Evolutionary conservation across 78 protist genomes (phyloP), one percentile per base, ranked within the genome.

Genomic region (Speleostelium caveatum): DNA sequence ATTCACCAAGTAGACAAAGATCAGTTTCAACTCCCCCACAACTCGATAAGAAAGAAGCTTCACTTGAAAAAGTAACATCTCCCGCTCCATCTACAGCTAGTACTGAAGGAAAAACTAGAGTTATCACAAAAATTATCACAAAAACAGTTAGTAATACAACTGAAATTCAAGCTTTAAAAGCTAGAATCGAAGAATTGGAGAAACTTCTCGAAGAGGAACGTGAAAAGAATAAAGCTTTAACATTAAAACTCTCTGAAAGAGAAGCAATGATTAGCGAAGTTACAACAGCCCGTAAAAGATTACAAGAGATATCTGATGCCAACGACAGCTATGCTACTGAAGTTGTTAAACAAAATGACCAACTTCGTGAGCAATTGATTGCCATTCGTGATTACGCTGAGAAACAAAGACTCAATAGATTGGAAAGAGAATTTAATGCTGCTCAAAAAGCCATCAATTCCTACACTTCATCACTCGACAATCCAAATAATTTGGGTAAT

Each of bases 401-500:
- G 51, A 73, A 73, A 60, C 75, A 72, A 42, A 36, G 91, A 45
- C 2, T 83, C 38, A 28, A 26, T 24, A 41, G 91, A 30, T 49
- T 83, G 22, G 94, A 78, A 42, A 41, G 65, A 35, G 94, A 88
- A 16, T 78, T 88, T 55, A 55, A 38, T 12, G 32, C 21, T 0
- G 87, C 78, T 19, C 53, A 55, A 38, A 65, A 39, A 35, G 45
- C 61, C 3, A 21, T 88, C 51, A 14, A 30, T 38, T 45, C n/a
- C n/a, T 78, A 30, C 39, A 41, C 67, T 14, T 75, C 86, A 19
- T 28, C 21, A 32, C 49, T 88, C 33, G 94, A 88, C 53, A 69
- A 69, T 53, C 94, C 94, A 38, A 88, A 76, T n/a, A 88, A 88
- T 38, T 42, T 88, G 22, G 94, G 94, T 33, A 88, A 88, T 28